Evolutionary conservation across 164 flowering plant genomes (phyloP).

Genomic region (Platanus orientalis): DNA sequence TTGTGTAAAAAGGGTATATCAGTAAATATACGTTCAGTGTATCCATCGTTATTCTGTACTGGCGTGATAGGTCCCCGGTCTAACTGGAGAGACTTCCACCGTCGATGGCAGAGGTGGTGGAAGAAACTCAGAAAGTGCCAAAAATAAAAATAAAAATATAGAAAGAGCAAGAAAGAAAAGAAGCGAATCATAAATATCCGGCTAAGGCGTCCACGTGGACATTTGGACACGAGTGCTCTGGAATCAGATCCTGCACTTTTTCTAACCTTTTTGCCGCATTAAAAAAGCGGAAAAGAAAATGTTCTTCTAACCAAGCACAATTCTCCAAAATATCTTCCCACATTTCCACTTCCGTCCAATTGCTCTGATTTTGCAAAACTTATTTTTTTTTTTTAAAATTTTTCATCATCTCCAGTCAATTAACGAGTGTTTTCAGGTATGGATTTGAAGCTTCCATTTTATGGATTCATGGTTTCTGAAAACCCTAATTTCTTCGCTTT

Average conservation of each 20-base stretch:
- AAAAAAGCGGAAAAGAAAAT: not conserved
- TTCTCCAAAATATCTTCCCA: constrained; percentile 8
- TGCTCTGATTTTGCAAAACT: not conserved
- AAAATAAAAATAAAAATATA: not conserved
- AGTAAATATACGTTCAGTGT: too few species aligned
- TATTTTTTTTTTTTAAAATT: too few species aligned
- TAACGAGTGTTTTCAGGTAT: too few species aligned
- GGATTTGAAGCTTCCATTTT: too few species aligned
- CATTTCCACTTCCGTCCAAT: not conserved
- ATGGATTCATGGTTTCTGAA: not conserved
- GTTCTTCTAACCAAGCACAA: not conserved
- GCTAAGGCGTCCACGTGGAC: constrained; percentile 47
- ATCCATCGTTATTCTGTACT: not conserved
- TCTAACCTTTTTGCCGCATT: not conserved
- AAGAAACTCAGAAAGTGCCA: not conserved
- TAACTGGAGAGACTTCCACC: not conserved
- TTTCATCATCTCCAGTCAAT: too few species aligned
- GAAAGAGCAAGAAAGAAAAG: constrained; percentile 16
- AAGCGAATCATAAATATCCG: constrained; percentile 48
- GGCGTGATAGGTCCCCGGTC: not conserved
- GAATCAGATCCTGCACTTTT: constrained; percentile 46
- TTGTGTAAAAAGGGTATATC: too few species aligned
- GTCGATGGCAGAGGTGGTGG: not conserved
- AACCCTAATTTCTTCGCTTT: constrained; percentile 7
- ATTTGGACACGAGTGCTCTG: constrained; percentile 12